Evolutionary conservation across 208 protist genomes (phyloP), one percentile per base, ranked within the genome.

Genomic region (Wallacemonas sp.): DNA sequence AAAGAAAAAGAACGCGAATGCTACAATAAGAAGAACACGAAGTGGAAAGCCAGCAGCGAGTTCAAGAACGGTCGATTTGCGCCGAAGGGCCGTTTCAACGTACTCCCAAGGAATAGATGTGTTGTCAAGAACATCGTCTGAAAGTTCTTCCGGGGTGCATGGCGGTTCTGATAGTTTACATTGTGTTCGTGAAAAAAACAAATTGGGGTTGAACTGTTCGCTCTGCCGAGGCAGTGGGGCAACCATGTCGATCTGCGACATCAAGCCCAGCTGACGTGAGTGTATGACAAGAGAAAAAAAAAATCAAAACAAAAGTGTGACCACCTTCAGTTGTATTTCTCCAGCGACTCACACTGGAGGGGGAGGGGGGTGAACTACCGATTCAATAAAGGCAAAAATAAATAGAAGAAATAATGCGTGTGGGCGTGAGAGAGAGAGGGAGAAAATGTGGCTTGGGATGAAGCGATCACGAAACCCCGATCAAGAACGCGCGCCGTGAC

Each of bases 1-100:
- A 1, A 84, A 46, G 28, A 70, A 64, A 55, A 75, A 77, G 22
- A 84, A 53, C 24, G 63, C 68, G 28, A 79, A 80, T 5, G 66
- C 42, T n/a, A 78, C 33, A 31, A 84, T 17, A 15, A 78, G 34
- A 24, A 80, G 9, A 24, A 68, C 8, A 14, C 70, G 54, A 22
- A 75, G 26, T 14, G 71, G 17, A 38, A 75, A 19, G 24, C 53
- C 41, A 31, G 42, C 42, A 28, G 33, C n/a, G 2, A 59, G 51
- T 3, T 69, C 62, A 26, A 71, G 38, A 5, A 71, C 47, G 14
- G 44, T 19, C 27, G 62, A 60, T 30, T 67, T 66, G 0, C 67
- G 31, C 24, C n/a, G n/a, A n/a, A 84, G 58, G 9, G 53, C 31
- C 22, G 31, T 24, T 15, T 71, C 62, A 15, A 65, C 73, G 45